A percentile compares a stretch with the other conserved stretches of the same genome.
Evolutionary conservation across 1,284 basidiomycete species (phyloP).

Genomic region (Cryptococcus depauperatus): DNA sequence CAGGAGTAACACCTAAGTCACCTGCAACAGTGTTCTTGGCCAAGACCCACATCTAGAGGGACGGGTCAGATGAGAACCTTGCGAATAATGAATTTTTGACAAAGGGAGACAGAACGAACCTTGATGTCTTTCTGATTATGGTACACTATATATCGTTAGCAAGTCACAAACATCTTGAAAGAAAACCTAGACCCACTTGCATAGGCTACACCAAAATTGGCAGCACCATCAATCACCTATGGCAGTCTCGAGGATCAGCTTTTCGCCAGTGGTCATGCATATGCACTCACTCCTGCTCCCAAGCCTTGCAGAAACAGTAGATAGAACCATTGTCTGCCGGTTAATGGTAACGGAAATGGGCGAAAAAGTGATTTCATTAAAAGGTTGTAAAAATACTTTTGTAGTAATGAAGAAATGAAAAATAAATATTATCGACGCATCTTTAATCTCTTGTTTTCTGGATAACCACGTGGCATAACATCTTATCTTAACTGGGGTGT

Average conservation of each 20-base stretch:
- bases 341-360: conserved; percentile 41
- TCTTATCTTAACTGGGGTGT: background rate
- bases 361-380: conserved; percentile 35
- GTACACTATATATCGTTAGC: conserved; percentile 30
- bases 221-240: conserved; percentile 39
- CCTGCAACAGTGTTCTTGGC: conserved; percentile 41
- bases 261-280: no score
- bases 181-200: conserved; percentile 36
- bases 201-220: conserved; percentile 45
- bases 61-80: background rate
- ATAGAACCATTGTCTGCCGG: conserved; percentile 38
- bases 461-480: no score
- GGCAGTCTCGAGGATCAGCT: no score
- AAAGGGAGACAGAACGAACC: conserved; percentile 4
- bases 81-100: background rate
- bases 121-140: conserved; percentile 24
- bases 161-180: no score
- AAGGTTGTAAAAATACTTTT: background rate
- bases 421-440: background rate
- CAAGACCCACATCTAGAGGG: conserved; percentile 42
- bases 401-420: background rate
- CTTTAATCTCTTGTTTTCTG: no score
- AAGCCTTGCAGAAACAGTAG: conserved; percentile 36
- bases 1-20: conserved; percentile 44
- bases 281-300: conserved; percentile 27